Evolutionary conservation across 192 early-diverging fungal species (phyloP).

Genomic region (Gigaspora rosea): DNA sequence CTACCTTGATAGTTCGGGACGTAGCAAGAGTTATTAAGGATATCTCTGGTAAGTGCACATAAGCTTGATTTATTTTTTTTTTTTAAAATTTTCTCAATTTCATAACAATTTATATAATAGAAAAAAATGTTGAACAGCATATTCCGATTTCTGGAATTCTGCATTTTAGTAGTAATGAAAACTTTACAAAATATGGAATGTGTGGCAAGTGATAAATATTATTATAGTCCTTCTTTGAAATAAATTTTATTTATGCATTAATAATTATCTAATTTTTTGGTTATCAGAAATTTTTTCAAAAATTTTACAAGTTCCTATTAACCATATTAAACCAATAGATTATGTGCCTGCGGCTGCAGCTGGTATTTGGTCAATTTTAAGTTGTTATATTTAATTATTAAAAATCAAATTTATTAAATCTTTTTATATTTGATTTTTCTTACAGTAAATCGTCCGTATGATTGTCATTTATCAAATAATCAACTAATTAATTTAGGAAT

Average conservation of each 20-base stretch:
- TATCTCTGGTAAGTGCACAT: slow-evolving; percentile 48
- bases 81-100: not conserved
- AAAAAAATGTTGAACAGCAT: slow-evolving; percentile 38
- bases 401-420: too few relatives aligned
- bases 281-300: slow-evolving; percentile 53
- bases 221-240: not conserved
- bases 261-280: not conserved
- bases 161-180: slow-evolving; percentile 64
- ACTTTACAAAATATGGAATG: slow-evolving; percentile 72
- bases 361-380: not conserved
- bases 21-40: slow-evolving; percentile 70
- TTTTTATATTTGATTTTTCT: not conserved
- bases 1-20: slow-evolving; percentile 54
- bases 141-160: slow-evolving; percentile 53
- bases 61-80: too few relatives aligned
- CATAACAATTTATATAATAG: slow-evolving; percentile 27
- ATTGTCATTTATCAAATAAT: slow-evolving; percentile 65
- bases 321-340: slow-evolving; percentile 52
- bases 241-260: not conserved
- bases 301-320: slow-evolving; percentile 44
- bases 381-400: too few relatives aligned
- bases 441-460: slow-evolving; percentile 60
- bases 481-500: slow-evolving; percentile 61
- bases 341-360: slow-evolving; percentile 37
- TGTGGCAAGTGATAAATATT: slow-evolving; percentile 49